Conservation (phyloP, 768 basidiomycete genomes). For the Psilocybe cubensis region DNA sequence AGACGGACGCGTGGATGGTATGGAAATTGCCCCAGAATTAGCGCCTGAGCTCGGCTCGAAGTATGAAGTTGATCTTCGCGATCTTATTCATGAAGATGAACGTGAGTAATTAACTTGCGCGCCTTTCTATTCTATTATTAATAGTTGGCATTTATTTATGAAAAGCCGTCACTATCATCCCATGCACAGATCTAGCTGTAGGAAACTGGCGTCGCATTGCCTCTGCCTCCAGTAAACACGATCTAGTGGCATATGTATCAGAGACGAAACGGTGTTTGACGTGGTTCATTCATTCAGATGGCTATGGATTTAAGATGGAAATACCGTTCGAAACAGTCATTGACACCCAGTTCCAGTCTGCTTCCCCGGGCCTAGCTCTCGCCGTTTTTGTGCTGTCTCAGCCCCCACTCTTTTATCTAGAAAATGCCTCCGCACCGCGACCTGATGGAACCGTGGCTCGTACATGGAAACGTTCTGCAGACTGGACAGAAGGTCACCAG, state of each 20-base stretch:
- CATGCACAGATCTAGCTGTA: slow-evolving; percentile 74
- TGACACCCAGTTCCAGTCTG: slow-evolving; percentile 58
- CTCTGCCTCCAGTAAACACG: slow-evolving; percentile 54
- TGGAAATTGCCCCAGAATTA: slow-evolving; percentile 45
- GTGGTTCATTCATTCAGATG: slow-evolving; percentile 80
- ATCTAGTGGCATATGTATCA: slow-evolving; percentile 78
- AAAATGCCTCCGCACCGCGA: slow-evolving; percentile 40
- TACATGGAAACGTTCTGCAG: slow-evolving; percentile 66
- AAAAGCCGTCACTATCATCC: slow-evolving; percentile 74
- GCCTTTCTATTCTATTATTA: neutral
- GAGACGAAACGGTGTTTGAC: slow-evolving; percentile 66
- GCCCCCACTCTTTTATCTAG: slow-evolving; percentile 72
- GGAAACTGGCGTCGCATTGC: slow-evolving; percentile 81
- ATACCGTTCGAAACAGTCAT: slow-evolving; percentile 69
- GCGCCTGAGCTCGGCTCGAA: slow-evolving; percentile 56
- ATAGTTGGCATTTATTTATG: neutral
- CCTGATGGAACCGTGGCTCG: slow-evolving; percentile 35
- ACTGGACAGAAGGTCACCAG: slow-evolving; percentile 80
- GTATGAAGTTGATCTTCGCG: slow-evolving; percentile 62
- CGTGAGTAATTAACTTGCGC: slow-evolving; percentile 49
- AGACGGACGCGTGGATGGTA: slow-evolving; percentile 31
- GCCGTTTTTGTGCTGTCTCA: slow-evolving; percentile 68
- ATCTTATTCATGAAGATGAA: slow-evolving; percentile 75
- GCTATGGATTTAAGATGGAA: slow-evolving; percentile 85
- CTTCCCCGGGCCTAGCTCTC: slow-evolving; percentile 56